These are phyloP conservation scores for Boletus speciosus DNA, from an alignment of 768 basidiomycete genomes.

Conservation along the genomic window DNA sequence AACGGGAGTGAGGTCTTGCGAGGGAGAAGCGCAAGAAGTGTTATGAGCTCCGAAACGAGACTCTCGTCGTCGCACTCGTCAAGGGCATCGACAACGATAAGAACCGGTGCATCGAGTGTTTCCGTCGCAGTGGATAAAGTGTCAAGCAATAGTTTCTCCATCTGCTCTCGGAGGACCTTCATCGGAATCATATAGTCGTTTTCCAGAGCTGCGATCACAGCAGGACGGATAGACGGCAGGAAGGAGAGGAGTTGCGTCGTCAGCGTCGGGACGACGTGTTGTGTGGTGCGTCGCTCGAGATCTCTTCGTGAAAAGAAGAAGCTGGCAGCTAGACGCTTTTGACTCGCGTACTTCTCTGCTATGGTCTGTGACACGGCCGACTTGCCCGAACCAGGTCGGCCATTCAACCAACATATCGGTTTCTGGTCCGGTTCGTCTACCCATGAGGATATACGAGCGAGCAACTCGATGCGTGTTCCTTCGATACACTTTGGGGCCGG, in stretches of 20 bases:
- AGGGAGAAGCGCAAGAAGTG: conserved; percentile 20
- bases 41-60: conserved; percentile 25
- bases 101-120: conserved; percentile 3
- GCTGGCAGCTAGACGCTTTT: conserved; percentile 28
- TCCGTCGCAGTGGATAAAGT: conserved; percentile 16
- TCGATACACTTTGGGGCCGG: conserved; percentile 22
- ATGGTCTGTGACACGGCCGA: conserved; percentile 32
- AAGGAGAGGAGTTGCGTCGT: conserved; percentile 28
- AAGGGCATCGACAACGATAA: conserved; percentile 24
- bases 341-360: conserved; percentile 21
- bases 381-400: conserved; percentile 26
- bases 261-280: conserved; percentile 30
- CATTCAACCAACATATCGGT: conserved; percentile 25
- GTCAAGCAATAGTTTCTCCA: conserved; percentile 24
- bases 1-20: conserved; percentile 12
- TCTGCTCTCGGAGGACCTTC: conserved; percentile 29
- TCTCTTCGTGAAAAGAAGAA: conserved; percentile 37
- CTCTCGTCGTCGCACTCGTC: conserved; percentile 27
- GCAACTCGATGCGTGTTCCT: conserved; percentile 20
- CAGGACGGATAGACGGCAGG: conserved; percentile 21
- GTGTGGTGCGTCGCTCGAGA: conserved; percentile 19
- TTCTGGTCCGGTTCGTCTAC: conserved; percentile 6
- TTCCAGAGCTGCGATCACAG: conserved; percentile 23
- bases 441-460: conserved; percentile 13
- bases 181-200: conserved; percentile 24